Evolutionary conservation across 805 yeast species (phyloP).

Genomic region (Jamesozyma jinghongensis): DNA sequence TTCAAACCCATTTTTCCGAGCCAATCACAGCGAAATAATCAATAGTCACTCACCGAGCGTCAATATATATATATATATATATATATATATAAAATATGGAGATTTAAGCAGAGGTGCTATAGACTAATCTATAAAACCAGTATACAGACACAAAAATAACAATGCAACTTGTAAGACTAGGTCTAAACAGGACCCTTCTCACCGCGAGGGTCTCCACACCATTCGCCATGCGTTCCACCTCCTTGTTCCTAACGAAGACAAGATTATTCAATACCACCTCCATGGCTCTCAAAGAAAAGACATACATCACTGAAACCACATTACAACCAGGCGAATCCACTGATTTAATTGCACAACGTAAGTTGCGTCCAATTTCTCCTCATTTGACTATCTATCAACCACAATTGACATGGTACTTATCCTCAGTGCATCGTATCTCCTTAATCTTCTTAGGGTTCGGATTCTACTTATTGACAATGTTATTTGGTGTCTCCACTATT

Average conservation of each 20-base stretch:
- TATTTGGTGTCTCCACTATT: constrained; percentile 62
- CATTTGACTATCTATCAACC: constrained; percentile 85
- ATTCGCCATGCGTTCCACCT: too few relatives aligned
- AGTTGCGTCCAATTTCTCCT: constrained; percentile 82
- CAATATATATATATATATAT: too few relatives aligned
- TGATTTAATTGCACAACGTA: constrained; percentile 69
- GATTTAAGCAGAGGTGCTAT: too few relatives aligned
- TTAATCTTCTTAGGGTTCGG: constrained; percentile 77
- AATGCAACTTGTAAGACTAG: not conserved
- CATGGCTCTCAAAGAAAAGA: not conserved
- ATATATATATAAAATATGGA: too few relatives aligned
- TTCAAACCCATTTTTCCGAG: too few relatives aligned
- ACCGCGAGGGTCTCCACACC: not conserved
- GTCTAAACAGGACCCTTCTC: not conserved
- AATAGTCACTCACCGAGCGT: too few relatives aligned
- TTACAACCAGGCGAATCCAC: constrained; percentile 6
- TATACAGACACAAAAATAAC: too few relatives aligned
- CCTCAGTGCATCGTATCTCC: constrained; percentile 77
- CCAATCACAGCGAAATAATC: too few relatives aligned
- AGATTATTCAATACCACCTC: not conserved
- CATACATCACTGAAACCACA: not conserved
- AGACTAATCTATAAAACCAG: too few relatives aligned
- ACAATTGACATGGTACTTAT: constrained; percentile 76
- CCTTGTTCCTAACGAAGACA: not conserved
- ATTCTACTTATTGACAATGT: constrained; percentile 67